A percentile compares a stretch with the other conserved stretches of the same genome.
phyloP scores from a whole-genome alignment of 192 early-diverging fungal species.

The Geosiphon pyriformis region DNA sequence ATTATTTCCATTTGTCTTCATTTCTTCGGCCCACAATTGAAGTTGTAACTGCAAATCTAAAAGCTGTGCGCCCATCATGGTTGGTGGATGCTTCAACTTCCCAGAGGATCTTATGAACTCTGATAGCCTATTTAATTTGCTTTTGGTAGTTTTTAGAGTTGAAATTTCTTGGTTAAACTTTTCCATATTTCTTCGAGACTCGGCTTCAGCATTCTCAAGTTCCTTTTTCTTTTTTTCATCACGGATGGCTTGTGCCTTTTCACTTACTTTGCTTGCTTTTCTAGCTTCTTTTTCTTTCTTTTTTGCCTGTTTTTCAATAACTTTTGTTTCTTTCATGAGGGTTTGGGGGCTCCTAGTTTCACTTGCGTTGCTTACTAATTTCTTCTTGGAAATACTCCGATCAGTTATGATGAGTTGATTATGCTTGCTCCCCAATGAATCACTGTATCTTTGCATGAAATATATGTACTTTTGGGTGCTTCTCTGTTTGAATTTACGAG shows the following conservation, averaged over 20 bases:
- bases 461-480: slow-evolving; percentile 3
- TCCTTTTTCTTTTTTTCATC: neutral
- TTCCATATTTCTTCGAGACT: neutral
- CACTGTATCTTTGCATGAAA: slow-evolving; percentile 11
- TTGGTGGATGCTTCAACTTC: neutral
- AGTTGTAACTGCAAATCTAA: slow-evolving; percentile 12
- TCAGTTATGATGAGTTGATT: neutral
- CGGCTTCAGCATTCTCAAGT: neutral
- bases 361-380: neutral
- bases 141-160: neutral
- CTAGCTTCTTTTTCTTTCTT: neutral
- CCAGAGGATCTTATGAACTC: neutral
- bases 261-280: neutral
- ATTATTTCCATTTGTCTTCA: neutral
- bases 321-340: neutral
- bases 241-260: neutral
- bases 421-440: slow-evolving; percentile 12
- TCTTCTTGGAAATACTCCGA: neutral
- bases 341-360: too few species aligned
- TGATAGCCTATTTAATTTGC: neutral
- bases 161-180: neutral
- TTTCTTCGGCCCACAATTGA: slow-evolving; percentile 10
- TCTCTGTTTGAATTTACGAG: neutral
- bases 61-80: neutral
- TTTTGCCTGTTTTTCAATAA: neutral